Evolutionary conservation across 176 grass and related monocot genomes (phyloP).

Genomic region (Olyra latifolia): DNA sequence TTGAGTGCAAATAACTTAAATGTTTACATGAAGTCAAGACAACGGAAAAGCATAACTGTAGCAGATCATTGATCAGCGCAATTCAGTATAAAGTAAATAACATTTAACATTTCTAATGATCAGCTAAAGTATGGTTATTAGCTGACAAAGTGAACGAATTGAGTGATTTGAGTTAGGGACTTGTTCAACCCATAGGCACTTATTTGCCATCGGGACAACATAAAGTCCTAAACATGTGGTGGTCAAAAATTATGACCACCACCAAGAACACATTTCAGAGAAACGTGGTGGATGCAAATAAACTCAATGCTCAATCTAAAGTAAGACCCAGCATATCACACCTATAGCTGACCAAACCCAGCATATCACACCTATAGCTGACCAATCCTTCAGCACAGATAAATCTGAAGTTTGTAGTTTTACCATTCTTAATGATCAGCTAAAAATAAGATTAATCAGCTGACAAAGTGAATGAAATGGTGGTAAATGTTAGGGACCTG

Average conservation of each 20-base stretch:
- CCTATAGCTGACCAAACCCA: no score
- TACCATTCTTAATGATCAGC: neutral
- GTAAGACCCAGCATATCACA: neutral
- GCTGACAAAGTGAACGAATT: no score
- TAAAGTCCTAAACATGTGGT: no score
- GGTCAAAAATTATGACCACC: neutral
- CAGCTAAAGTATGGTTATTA: no score
- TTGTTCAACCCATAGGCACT: no score
- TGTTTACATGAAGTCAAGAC: neutral
- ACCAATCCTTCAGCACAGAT: neutral
- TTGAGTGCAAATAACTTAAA: neutral
- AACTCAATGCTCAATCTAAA: neutral
- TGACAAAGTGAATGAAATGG: neutral
- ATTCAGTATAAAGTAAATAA: neutral
- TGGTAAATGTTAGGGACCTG: constrained; percentile 20
- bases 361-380: neutral
- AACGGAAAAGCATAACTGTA: neutral
- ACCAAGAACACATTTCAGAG: neutral
- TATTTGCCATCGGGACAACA: no score
- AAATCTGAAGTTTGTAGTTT: neutral
- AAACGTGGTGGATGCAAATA: neutral
- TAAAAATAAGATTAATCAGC: neutral
- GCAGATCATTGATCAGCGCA: neutral
- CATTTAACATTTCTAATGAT: neutral
- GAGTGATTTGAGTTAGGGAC: no score